These are phyloP conservation scores for Aquilaria sinensis DNA, from an alignment of 345 rosid species.

Conservation along the genomic window DNA sequence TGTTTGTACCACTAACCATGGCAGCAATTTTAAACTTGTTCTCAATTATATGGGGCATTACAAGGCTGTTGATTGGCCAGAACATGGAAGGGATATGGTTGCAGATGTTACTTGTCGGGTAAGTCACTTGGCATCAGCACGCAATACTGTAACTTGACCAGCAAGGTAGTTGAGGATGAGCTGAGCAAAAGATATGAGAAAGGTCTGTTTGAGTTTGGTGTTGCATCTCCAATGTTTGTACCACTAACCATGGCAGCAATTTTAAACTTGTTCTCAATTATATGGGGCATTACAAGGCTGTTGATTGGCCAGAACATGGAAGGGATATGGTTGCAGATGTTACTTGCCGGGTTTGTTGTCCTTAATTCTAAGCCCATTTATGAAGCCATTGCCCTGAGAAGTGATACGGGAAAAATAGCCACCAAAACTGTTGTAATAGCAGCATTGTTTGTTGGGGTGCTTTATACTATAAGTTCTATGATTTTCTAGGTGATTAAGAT, in stretches of 20 bases:
- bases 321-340: slow-evolving; percentile 24
- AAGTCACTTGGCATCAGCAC: too few species aligned
- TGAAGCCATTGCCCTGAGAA: slow-evolving; percentile 44
- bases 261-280: slow-evolving; percentile 32
- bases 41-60: slow-evolving; percentile 22
- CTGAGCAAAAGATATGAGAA: slow-evolving; percentile 46
- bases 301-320: slow-evolving; percentile 15
- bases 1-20: slow-evolving; percentile 39
- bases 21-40: slow-evolving; percentile 41
- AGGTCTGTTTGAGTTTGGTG: slow-evolving; percentile 58
- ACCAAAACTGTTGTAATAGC: slow-evolving; percentile 15
- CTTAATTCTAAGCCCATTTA: slow-evolving; percentile 43
- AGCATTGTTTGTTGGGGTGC: slow-evolving; percentile 17
- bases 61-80: slow-evolving; percentile 4
- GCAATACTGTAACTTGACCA: slow-evolving; percentile 46
- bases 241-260: slow-evolving; percentile 35
- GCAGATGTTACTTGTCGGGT: slow-evolving; percentile 34
- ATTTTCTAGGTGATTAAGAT: neutral
- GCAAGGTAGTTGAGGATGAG: slow-evolving; percentile 45
- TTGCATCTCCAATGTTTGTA: slow-evolving; percentile 47
- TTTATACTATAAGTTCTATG: slow-evolving; percentile 11
- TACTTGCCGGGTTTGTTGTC: slow-evolving; percentile 26
- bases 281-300: slow-evolving; percentile 11
- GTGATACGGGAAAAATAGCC: slow-evolving; percentile 40
- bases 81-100: slow-evolving; percentile 20